Evolutionary conservation across 2,329 filamentous ascomycete species (phyloP), one percentile per base, ranked within the genome.

Genomic region (Pyrenochaeta sp.): DNA sequence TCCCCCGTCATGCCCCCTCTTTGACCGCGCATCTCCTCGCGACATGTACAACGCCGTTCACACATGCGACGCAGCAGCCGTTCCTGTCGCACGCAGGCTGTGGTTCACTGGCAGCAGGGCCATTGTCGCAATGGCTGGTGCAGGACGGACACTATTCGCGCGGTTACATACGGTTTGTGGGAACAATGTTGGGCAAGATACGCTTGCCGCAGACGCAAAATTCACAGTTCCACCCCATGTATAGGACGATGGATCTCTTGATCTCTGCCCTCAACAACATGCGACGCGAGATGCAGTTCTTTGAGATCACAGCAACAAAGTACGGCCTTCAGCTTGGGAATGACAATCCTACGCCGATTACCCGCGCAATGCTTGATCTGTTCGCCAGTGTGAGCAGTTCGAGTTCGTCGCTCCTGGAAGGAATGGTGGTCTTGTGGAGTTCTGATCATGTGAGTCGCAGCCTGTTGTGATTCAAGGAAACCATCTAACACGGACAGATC

Each of bases 391-490:
- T 77, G 3, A 75, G 81, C 9, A 76, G 77, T 36, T 71, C 77
- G 0, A 75, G 74, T 6, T 73, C 74, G 2, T 77, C 71, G 1
- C 63, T 89, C 60, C 71, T 91, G 2, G 86, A 90, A 63, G 86
- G 85, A 5, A 76, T 89, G 49, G 80, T 89, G 2, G 78, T 89
- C n/a, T 80, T 91, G 17, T 92, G 87, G 84, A 84, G 83, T n/a
- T 90, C 86, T 1, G 88, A 93, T 71, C 82, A 79, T 52, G 75
- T 77, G 69, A 31, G 73, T 63, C 13, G 2, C 3, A 9, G 21
- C 8, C 18, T 4, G 11, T 11, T 6, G 8, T 10, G 3, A 11
- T 11, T 13, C n/a, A 7, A n/a, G 3, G 6, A 3, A 11, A 11
- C 17, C 24, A 22, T 19, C 49, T 58, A 35, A 67, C 35, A 24